Conservation (phyloP, 106 monocot species). For the Phalaenopsis equestris region DNA sequence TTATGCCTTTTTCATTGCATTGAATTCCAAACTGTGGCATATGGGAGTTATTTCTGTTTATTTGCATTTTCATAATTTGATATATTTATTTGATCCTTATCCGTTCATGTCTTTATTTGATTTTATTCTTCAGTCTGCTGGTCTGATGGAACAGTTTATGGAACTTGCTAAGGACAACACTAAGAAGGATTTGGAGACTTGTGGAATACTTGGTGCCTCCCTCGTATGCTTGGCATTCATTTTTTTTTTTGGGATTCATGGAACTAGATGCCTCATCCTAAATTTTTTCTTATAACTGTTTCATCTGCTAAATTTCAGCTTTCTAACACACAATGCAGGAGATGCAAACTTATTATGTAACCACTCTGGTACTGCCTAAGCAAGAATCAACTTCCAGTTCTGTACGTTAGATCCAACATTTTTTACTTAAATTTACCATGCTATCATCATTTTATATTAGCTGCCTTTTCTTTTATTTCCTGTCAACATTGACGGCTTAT, state of each 20-base stretch:
- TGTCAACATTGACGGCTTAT: not conserved
- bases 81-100: not conserved
- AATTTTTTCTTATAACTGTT: not conserved
- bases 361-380: slow-evolving; percentile 82
- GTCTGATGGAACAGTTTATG: slow-evolving; percentile 87
- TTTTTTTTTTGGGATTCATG: not conserved
- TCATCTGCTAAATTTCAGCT: not conserved
- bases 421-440: not conserved
- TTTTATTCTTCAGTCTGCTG: slow-evolving; percentile 51
- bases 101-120: not conserved
- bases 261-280: not conserved
- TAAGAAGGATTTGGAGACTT: slow-evolving; percentile 77
- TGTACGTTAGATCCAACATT: slow-evolving; percentile 32
- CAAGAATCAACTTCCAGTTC: slow-evolving; percentile 82
- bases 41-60: not conserved
- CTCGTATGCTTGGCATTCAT: slow-evolving; percentile 47
- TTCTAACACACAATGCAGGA: slow-evolving; percentile 36
- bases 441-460: not conserved
- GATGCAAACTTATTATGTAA: slow-evolving; percentile 66
- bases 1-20: not conserved
- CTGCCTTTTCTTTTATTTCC: not conserved
- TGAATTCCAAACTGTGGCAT: not conserved
- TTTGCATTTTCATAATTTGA: not conserved
- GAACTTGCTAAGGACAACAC: slow-evolving; percentile 85
- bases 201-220: slow-evolving; percentile 88